phyloP scores from a whole-genome alignment of 2,329 filamentous ascomycete genomes.

The Escovopsis sp. region DNA sequence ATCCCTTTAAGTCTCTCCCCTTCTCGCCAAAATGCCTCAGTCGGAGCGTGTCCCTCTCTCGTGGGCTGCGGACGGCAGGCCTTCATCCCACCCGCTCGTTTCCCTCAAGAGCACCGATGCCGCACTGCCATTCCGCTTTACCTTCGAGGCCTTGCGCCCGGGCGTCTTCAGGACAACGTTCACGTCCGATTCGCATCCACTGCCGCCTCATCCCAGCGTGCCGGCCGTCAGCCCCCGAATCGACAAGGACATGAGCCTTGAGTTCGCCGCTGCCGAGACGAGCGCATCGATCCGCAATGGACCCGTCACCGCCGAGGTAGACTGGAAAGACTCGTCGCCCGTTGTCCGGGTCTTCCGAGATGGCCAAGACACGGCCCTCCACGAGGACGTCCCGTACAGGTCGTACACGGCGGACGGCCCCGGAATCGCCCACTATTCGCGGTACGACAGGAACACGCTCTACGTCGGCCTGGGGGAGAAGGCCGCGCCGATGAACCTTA shows the following conservation, averaged over 20 bases:
- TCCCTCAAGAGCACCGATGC: conserved; percentile 12
- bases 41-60: conserved; percentile 14
- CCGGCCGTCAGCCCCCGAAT: conserved; percentile 20
- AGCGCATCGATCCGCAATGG: conserved; percentile 30
- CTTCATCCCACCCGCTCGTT: conserved; percentile 9
- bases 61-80: conserved; percentile 17
- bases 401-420: conserved; percentile 49
- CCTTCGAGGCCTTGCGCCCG: conserved; percentile 45
- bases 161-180: conserved; percentile 58
- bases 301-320: conserved; percentile 36
- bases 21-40: conserved; percentile 12
- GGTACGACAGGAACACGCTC: conserved; percentile 45
- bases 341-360: conserved; percentile 40
- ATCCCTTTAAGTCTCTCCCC: too few species aligned
- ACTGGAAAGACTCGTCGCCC: conserved; percentile 41
- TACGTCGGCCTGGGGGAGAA: conserved; percentile 62
- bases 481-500: conserved; percentile 57
- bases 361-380: conserved; percentile 31
- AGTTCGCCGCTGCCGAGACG: conserved; percentile 12
- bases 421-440: conserved; percentile 50
- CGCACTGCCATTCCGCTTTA: conserved; percentile 35
- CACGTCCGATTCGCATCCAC: conserved; percentile 42
- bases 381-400: conserved; percentile 47
- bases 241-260: conserved; percentile 12
- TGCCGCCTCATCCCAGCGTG: conserved; percentile 51